Evolutionary conservation across 352 stramenopile species (phyloP).

Genomic region (Plasmopara muralis): DNA sequence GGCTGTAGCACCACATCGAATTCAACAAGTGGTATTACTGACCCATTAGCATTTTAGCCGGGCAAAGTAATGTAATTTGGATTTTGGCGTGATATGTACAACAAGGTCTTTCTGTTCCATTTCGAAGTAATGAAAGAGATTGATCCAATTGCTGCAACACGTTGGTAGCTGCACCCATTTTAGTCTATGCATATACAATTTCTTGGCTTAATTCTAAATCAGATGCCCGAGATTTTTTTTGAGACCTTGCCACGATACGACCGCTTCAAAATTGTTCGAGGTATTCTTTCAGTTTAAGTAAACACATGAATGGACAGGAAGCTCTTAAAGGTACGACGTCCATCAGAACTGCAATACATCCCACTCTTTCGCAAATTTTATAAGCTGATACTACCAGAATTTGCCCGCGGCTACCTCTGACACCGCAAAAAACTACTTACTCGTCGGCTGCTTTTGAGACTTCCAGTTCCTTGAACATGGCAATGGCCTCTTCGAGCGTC

Average conservation of each 20-base stretch:
- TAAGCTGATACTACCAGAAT: background rate
- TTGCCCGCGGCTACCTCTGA: constrained; percentile 1
- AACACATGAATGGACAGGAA: no score
- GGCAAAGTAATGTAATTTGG: background rate
- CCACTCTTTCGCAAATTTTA: background rate
- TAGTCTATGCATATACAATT: no score
- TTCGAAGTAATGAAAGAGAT: no score
- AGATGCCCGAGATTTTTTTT: no score
- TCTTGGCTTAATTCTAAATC: no score
- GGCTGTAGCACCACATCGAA: constrained; percentile 4
- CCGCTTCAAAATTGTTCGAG: no score
- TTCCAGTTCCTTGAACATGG: constrained; percentile 86
- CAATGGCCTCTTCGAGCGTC: constrained; percentile 92
- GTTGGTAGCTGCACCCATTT: no score
- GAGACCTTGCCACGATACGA: no score
- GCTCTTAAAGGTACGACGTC: background rate
- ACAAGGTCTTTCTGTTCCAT: no score
- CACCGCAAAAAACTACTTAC: constrained; percentile 22
- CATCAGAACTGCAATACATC: background rate
- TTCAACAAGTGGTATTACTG: background rate
- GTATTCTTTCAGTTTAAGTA: no score
- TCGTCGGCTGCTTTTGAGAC: constrained; percentile 59
- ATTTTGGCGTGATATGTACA: no score
- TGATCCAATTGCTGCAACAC: no score
- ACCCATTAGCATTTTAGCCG: background rate